Conservation (phyloP, 2,329 filamentous ascomycete species). For the Aspergillus pseudoviridinutans region DNA sequence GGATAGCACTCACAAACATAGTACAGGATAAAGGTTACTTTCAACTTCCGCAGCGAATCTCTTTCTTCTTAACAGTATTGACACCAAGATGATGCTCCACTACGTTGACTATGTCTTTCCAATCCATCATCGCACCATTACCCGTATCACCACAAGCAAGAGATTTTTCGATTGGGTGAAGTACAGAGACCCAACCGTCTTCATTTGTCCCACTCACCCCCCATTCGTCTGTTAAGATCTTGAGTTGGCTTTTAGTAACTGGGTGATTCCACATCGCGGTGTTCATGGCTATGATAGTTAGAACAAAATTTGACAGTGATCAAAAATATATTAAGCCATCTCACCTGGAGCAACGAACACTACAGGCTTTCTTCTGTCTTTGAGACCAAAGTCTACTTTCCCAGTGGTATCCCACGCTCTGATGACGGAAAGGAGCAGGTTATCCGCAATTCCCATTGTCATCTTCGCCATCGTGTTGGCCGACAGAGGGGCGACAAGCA, state of each 20-base stretch:
- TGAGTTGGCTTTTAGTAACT: constrained; percentile 68
- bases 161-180: constrained; percentile 69
- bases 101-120: constrained; percentile 66
- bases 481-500: constrained; percentile 75
- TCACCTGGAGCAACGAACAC: constrained; percentile 65
- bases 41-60: neutral
- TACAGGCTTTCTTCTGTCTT: constrained; percentile 50
- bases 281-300: constrained; percentile 64
- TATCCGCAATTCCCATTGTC: constrained; percentile 70
- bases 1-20: neutral
- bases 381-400: constrained; percentile 46
- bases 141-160: constrained; percentile 84
- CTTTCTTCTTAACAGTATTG: neutral
- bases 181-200: constrained; percentile 63
- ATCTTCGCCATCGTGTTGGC: constrained; percentile 88
- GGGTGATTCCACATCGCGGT: constrained; percentile 87
- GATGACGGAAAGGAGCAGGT: constrained; percentile 67
- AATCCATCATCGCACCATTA: constrained; percentile 77
- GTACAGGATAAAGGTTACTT: neutral
- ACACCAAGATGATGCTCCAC: constrained; percentile 49
- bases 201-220: constrained; percentile 43
- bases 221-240: constrained; percentile 71
- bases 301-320: neutral
- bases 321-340: neutral
- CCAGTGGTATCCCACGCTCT: constrained; percentile 84